phyloP scores from a whole-genome alignment of 2,329 filamentous ascomycete species.

The Aplosporella prunicola region DNA sequence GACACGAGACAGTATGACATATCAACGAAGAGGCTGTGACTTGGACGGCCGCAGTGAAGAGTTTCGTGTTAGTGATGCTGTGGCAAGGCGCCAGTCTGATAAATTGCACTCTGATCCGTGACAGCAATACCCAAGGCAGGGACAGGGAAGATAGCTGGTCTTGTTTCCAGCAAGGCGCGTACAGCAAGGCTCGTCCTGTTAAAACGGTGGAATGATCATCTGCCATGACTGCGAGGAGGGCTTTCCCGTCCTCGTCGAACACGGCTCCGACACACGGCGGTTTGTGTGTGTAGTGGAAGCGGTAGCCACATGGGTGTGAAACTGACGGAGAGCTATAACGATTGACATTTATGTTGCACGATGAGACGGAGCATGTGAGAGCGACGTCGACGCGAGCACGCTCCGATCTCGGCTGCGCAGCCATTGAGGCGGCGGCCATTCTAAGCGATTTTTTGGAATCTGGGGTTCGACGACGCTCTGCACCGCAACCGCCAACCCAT shows the following conservation, averaged over 20 bases:
- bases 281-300: constrained; percentile 5
- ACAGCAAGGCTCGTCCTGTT: too few relatives aligned
- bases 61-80: constrained; percentile 8
- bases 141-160: too few relatives aligned
- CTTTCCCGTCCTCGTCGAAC: too few relatives aligned
- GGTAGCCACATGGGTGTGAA: constrained; percentile 5
- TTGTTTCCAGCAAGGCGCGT: too few relatives aligned
- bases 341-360: neutral
- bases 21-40: constrained; percentile 5
- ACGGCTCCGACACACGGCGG: constrained; percentile 3
- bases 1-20: constrained; percentile 8
- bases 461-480: too few relatives aligned
- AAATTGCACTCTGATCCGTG: too few relatives aligned
- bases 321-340: constrained; percentile 3
- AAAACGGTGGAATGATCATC: too few relatives aligned
- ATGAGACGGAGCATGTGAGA: neutral
- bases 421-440: constrained; percentile 8
- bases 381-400: neutral
- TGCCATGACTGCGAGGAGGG: too few relatives aligned
- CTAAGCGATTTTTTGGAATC: constrained; percentile 12
- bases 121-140: too few relatives aligned
- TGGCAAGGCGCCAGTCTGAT: too few relatives aligned
- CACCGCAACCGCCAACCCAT: too few relatives aligned
- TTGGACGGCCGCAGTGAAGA: constrained; percentile 5
- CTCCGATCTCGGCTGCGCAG: constrained; percentile 4